Conservation (phyloP, 352 stramenopile species). For the Phytophthora pinifolia region DNA sequence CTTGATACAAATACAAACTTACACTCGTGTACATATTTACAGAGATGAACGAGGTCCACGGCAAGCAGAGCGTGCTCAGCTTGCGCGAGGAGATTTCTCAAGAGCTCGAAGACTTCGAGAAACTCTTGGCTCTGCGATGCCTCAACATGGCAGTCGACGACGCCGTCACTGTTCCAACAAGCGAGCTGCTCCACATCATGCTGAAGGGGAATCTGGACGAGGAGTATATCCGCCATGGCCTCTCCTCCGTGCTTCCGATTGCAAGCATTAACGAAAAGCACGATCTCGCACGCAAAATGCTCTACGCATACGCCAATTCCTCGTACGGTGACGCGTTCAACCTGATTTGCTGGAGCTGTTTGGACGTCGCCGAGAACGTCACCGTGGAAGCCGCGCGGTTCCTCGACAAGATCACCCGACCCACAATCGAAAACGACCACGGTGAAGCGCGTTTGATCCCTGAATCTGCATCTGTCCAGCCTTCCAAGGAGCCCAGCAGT, state of each 20-base stretch:
- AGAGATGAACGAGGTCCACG: constrained; percentile 60
- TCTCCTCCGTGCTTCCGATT: constrained; percentile 60
- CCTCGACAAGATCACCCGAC: constrained; percentile 55
- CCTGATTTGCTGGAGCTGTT: constrained; percentile 69
- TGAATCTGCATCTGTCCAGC: neutral
- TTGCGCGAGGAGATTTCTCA: constrained; percentile 70
- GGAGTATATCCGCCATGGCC: constrained; percentile 62
- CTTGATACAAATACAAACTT: neutral
- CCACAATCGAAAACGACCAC: constrained; percentile 4
- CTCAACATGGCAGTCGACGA: constrained; percentile 55
- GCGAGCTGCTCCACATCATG: constrained; percentile 62
- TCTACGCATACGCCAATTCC: constrained; percentile 49
- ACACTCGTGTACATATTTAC: neutral
- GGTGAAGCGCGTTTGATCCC: constrained; percentile 5
- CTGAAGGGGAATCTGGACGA: constrained; percentile 48
- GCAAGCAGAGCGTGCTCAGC: constrained; percentile 46
- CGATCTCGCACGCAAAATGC: constrained; percentile 49
- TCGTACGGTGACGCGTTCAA: constrained; percentile 62
- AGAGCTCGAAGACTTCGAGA: constrained; percentile 71
- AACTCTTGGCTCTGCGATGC: constrained; percentile 53
- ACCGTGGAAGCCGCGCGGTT: constrained; percentile 66
- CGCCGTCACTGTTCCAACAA: constrained; percentile 42
- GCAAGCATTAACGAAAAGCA: constrained; percentile 61
- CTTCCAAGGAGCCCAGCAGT: constrained; percentile 3
- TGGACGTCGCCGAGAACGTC: constrained; percentile 65